Evolutionary conservation across 208 protist species (phyloP).

Genomic region (Leishmania aethiopica): DNA sequence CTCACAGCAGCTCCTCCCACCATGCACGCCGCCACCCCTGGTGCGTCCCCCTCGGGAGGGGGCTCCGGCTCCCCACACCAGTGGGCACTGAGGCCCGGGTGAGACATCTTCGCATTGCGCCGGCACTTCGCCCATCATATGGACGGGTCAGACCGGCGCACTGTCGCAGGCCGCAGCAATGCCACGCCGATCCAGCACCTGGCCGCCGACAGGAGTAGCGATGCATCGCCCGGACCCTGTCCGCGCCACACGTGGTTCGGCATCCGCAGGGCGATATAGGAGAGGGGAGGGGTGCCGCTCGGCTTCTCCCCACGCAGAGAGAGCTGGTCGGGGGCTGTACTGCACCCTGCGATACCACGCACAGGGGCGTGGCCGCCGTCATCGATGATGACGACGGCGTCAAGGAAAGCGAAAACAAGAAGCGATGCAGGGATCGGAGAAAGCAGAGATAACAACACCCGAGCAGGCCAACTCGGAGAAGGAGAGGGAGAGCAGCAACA

Average conservation of each 20-base stretch:
- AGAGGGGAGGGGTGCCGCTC: no score
- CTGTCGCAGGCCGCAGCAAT: neutral
- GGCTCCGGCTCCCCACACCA: neutral
- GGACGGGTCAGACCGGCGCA: neutral
- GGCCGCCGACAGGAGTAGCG: neutral
- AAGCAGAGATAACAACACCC: no score
- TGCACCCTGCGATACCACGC: neutral
- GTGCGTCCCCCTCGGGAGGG: neutral
- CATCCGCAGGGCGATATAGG: neutral
- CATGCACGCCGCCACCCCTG: neutral
- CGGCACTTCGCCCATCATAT: neutral
- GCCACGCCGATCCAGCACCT: neutral
- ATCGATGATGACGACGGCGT: neutral
- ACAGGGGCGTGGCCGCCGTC: neutral
- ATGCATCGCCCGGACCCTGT: neutral
- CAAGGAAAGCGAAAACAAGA: neutral
- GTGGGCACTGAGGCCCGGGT: neutral
- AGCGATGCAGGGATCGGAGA: neutral
- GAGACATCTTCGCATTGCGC: neutral
- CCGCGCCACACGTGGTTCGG: neutral
- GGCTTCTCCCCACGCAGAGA: neutral
- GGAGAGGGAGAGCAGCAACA: no score
- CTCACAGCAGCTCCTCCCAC: neutral
- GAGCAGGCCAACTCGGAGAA: no score
- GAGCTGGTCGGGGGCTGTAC: no score